A percentile compares a stretch with the other conserved stretches of the same genome.
Evolutionary conservation across 2,329 filamentous ascomycete species (phyloP).

Genomic region (Trematosphaeria pertusa): DNA sequence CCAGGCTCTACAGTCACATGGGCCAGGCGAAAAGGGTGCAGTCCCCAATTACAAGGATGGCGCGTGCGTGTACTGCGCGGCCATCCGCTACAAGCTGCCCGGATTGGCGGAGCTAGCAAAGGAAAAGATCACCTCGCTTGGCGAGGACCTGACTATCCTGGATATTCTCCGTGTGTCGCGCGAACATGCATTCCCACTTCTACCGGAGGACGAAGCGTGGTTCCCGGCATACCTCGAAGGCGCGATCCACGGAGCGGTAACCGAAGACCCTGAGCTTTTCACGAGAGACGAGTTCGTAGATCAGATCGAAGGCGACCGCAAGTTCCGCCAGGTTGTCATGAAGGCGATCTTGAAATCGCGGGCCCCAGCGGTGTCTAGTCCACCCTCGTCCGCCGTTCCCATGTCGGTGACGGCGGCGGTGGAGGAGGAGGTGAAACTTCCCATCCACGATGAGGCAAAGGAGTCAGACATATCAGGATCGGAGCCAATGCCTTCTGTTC

Average conservation of each 20-base stretch:
- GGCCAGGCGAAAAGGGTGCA: conserved; percentile 5
- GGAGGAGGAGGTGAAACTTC: background rate
- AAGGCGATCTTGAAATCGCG: conserved; percentile 32
- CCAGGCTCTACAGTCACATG: conserved; percentile 17
- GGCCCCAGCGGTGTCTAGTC: background rate
- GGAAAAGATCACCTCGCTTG: conserved; percentile 23
- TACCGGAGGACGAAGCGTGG: conserved; percentile 34
- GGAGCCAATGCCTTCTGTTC: background rate
- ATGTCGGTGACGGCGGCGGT: background rate
- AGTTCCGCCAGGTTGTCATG: conserved; percentile 36
- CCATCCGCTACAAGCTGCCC: conserved; percentile 31
- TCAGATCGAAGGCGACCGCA: conserved; percentile 32
- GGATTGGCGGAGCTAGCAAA: conserved; percentile 34
- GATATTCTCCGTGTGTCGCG: conserved; percentile 29
- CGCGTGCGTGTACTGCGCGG: conserved; percentile 36
- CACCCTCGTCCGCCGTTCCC: background rate
- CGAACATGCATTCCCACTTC: conserved; percentile 27
- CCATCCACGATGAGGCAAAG: background rate
- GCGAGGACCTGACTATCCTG: conserved; percentile 27
- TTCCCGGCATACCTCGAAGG: conserved; percentile 32
- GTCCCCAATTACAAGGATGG: conserved; percentile 24
- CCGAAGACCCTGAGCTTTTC: conserved; percentile 30
- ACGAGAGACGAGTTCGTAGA: conserved; percentile 30
- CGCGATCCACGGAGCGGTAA: conserved; percentile 25
- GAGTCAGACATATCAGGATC: background rate